Evolutionary conservation across 2,329 filamentous ascomycete genomes (phyloP).

Genomic region (Setomelanomma holmii): DNA sequence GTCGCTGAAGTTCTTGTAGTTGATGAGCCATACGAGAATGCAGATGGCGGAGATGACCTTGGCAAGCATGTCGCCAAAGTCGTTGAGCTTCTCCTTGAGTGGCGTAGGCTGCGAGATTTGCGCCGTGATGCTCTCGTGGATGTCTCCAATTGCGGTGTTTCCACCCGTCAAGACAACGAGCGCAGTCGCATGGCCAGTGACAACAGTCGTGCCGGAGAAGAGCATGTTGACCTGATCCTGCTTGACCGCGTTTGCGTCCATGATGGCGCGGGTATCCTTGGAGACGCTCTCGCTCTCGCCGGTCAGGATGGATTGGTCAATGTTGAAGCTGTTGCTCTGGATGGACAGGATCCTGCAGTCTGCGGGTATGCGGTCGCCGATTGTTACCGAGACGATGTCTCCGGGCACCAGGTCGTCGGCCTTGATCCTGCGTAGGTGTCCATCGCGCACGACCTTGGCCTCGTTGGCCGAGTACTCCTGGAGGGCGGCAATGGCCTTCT

Average conservation of each 20-base stretch:
- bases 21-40: slow-evolving; percentile 96
- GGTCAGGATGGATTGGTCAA: slow-evolving; percentile 96
- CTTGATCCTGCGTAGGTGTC: slow-evolving; percentile 81
- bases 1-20: slow-evolving; percentile 96
- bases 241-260: slow-evolving; percentile 86
- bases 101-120: slow-evolving; percentile 98
- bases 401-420: slow-evolving; percentile 97
- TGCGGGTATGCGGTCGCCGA: slow-evolving; percentile 92
- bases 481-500: slow-evolving; percentile 96
- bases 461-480: slow-evolving; percentile 99
- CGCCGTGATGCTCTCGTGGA: slow-evolving; percentile 96
- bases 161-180: slow-evolving; percentile 89
- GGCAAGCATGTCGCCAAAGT: slow-evolving; percentile 93
- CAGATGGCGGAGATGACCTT: slow-evolving; percentile 99
- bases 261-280: slow-evolving; percentile 75
- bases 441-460: slow-evolving; percentile 89
- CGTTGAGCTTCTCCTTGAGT: slow-evolving; percentile 97
- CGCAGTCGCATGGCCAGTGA: slow-evolving; percentile 90
- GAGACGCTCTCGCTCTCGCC: slow-evolving; percentile 97
- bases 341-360: slow-evolving; percentile 90
- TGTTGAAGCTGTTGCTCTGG: slow-evolving; percentile 95
- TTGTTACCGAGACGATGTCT: slow-evolving; percentile 84
- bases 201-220: slow-evolving; percentile 97
- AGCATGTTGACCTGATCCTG: slow-evolving; percentile 98
- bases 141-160: slow-evolving; percentile 95